A percentile compares a stretch with the other conserved stretches of the same genome.
Conservation (phyloP, 345 rosid genomes). For the Psidium friedrichsthalianum region DNA sequence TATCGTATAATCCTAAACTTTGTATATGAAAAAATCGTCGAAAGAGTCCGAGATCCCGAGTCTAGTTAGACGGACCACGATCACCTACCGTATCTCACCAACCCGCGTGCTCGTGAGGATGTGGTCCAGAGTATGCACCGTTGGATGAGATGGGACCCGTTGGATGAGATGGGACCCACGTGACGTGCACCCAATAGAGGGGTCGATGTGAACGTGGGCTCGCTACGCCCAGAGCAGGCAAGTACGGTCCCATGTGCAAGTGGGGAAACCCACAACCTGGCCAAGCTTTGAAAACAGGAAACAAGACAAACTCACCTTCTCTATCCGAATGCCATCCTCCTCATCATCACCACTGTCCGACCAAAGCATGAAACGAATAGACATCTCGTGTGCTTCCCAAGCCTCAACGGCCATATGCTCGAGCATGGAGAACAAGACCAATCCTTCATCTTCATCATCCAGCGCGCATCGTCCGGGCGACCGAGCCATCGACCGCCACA, state of each 20-base stretch:
- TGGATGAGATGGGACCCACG: not conserved
- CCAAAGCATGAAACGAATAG: slow-evolving; percentile 27
- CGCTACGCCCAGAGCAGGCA: not conserved
- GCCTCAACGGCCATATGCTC: slow-evolving; percentile 68
- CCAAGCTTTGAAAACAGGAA: not conserved
- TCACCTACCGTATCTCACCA: not conserved
- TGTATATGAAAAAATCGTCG: too few species aligned
- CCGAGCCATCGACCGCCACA: slow-evolving; percentile 20
- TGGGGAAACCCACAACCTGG: not conserved
- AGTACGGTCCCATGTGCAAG: not conserved
- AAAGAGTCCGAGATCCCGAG: not conserved
- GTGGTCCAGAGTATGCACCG: not conserved
- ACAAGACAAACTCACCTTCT: not conserved
- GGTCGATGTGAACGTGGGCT: not conserved
- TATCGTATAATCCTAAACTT: too few species aligned
- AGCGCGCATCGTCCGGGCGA: not conserved
- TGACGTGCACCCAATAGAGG: not conserved
- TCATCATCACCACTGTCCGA: not conserved
- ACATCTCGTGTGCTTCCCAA: slow-evolving; percentile 74
- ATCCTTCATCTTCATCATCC: not conserved
- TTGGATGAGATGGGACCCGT: not conserved
- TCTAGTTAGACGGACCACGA: not conserved
- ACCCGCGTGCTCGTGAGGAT: not conserved
- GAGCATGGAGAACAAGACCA: slow-evolving; percentile 27
- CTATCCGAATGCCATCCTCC: not conserved